These are phyloP conservation scores for Moniliella sp. DNA, from an alignment of 1,284 basidiomycete genomes.

Conservation along the genomic window DNA sequence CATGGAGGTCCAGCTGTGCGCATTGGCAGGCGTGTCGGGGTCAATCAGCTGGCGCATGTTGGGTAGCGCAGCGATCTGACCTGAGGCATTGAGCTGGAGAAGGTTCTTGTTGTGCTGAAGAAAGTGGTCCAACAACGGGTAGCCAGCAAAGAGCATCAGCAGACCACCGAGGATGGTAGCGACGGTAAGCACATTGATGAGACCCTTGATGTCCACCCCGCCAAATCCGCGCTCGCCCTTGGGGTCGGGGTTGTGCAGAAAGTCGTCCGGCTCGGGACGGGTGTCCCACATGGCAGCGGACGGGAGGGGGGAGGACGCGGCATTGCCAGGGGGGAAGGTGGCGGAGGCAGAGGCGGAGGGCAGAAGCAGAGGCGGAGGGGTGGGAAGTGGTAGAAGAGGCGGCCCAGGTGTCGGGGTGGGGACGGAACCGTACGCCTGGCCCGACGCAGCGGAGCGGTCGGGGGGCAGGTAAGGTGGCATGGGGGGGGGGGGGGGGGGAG, in stretches of 20 bases:
- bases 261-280: slow-evolving; percentile 25
- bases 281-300: no score
- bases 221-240: not conserved
- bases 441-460: no score
- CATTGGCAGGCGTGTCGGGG: slow-evolving; percentile 11
- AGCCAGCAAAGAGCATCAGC: slow-evolving; percentile 2
- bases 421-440: no score
- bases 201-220: slow-evolving; percentile 1
- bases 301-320: no score
- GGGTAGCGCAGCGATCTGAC: slow-evolving; percentile 5
- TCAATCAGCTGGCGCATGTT: slow-evolving; percentile 7
- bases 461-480: no score
- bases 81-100: slow-evolving; percentile 31
- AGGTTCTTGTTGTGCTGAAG: not conserved
- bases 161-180: not conserved
- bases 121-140: slow-evolving; percentile 1
- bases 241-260: slow-evolving; percentile 6
- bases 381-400: no score
- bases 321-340: no score
- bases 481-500: no score
- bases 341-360: no score
- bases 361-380: no score
- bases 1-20: slow-evolving; percentile 5
- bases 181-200: slow-evolving; percentile 1
- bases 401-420: no score